Percentiles rank a stretch among this genome's conserved stretches.
phyloP scores from a whole-genome alignment of 208 protist species.

The Leptomonas seymouri region DNA sequence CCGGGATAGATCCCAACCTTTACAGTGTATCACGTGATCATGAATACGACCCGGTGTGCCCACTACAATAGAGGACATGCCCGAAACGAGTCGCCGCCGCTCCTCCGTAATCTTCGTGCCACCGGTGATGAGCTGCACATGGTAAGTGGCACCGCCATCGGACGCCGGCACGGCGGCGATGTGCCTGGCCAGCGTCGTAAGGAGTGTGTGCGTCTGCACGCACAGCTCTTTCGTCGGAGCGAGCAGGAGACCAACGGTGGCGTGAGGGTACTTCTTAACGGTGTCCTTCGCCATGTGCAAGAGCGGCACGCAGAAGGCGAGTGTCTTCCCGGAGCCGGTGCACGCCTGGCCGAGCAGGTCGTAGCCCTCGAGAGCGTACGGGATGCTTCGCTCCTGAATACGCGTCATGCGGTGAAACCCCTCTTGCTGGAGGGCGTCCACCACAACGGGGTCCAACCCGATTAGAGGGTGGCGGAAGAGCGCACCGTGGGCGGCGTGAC shows the following conservation, averaged over 20 bases:
- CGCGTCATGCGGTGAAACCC: constrained; percentile 88
- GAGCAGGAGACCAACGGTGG: constrained; percentile 78
- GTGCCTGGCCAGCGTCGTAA: constrained; percentile 81
- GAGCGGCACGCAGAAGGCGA: constrained; percentile 95
- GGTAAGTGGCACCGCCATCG: constrained; percentile 35
- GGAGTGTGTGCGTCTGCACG: constrained; percentile 91
- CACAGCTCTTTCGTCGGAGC: constrained; percentile 94
- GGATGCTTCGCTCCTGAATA: constrained; percentile 96
- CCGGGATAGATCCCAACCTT: constrained; percentile 85
- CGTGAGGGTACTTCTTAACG: constrained; percentile 45
- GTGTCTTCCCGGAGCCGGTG: constrained; percentile 95
- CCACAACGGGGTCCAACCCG: constrained; percentile 56
- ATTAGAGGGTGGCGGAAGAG: constrained; percentile 81
- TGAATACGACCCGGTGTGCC: constrained; percentile 89
- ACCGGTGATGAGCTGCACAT: constrained; percentile 90
- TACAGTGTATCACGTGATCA: constrained; percentile 86
- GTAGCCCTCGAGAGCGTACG: constrained; percentile 87
- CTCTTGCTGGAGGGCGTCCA: constrained; percentile 54
- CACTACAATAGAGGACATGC: constrained; percentile 73
- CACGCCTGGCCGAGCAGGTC: constrained; percentile 93
- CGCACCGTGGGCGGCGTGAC: constrained; percentile 43
- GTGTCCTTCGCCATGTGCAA: constrained; percentile 85
- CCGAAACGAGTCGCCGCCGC: constrained; percentile 54
- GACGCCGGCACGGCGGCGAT: constrained; percentile 28
- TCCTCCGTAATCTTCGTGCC: constrained; percentile 88